Percentiles rank a stretch among this genome's conserved stretches.
Conservation (phyloP, 257 asterid genomes). For the Penstemon newberryi region DNA sequence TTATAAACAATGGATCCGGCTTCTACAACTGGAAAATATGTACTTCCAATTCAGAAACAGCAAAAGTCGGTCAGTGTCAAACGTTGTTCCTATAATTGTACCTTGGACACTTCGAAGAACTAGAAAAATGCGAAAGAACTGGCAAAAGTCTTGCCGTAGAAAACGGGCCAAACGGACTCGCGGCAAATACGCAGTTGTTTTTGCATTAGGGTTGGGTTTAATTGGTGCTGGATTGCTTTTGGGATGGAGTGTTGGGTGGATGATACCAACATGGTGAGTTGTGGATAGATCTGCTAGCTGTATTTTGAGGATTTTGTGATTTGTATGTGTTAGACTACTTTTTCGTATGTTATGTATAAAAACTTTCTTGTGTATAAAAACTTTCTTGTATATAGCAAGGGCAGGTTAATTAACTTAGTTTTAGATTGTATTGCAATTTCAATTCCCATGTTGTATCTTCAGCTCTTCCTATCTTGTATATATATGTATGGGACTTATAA, state of each 20-base stretch:
- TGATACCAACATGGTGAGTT: constrained; percentile 61
- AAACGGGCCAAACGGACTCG: constrained; percentile 39
- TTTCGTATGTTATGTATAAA: background rate
- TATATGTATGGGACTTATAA: background rate
- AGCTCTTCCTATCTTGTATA: constrained; percentile 10
- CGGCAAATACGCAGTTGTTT: constrained; percentile 53
- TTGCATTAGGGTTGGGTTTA: constrained; percentile 79
- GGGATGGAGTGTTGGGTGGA: constrained; percentile 79
- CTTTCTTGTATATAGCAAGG: constrained; percentile 24
- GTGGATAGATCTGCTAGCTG: background rate
- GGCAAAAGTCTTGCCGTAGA: constrained; percentile 39
- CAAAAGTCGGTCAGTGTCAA: constrained; percentile 41
- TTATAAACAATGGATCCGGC: constrained; percentile 83
- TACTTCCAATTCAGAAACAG: constrained; percentile 53
- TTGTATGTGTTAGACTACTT: background rate
- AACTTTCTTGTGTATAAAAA: constrained; percentile 26
- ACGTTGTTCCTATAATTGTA: constrained; percentile 34
- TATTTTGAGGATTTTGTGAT: constrained; percentile 29
- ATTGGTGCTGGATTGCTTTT: constrained; percentile 85
- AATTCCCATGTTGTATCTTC: background rate
- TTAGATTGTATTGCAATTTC: background rate
- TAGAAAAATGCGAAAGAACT: constrained; percentile 35
- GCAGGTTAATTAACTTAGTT: constrained; percentile 10
- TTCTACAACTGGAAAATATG: constrained; percentile 73
- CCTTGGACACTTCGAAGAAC: constrained; percentile 48